phyloP scores from a whole-genome alignment of 1,139 yeast species.

The Yamadazyma kanchanaburiensis region DNA sequence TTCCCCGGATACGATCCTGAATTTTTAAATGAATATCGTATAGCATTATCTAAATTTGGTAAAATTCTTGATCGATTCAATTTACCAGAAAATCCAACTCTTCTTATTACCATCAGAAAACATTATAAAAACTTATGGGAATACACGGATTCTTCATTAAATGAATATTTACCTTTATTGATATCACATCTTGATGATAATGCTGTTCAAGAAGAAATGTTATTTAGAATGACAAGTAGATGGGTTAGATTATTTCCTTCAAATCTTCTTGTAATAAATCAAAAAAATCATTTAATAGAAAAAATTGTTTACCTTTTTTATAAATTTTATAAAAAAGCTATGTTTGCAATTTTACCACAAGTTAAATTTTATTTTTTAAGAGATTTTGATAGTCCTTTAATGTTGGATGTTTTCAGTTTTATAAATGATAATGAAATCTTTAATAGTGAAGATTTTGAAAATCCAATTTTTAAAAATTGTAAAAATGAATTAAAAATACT shows the following conservation, averaged over 20 bases:
- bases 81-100: slow-evolving; percentile 3
- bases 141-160: slow-evolving; percentile 24
- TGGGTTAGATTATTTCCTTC: slow-evolving; percentile 42
- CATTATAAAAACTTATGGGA: slow-evolving; percentile 23
- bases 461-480: slow-evolving; percentile 6
- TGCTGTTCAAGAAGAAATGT: slow-evolving; percentile 30
- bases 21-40: slow-evolving; percentile 28
- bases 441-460: slow-evolving; percentile 16
- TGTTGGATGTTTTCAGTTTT: slow-evolving; percentile 34
- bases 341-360: slow-evolving; percentile 40
- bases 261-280: slow-evolving; percentile 20
- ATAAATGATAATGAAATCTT: slow-evolving; percentile 27
- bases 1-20: slow-evolving; percentile 36
- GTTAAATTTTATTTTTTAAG: slow-evolving; percentile 38
- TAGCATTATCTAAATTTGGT: slow-evolving; percentile 22
- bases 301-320: slow-evolving; percentile 32
- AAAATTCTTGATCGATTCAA: slow-evolving; percentile 7
- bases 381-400: slow-evolving; percentile 43
- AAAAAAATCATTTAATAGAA: slow-evolving; percentile 27
- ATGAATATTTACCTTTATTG: slow-evolving; percentile 27
- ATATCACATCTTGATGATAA: slow-evolving; percentile 22
- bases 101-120: slow-evolving; percentile 14
- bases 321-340: slow-evolving; percentile 32
- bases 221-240: slow-evolving; percentile 34
- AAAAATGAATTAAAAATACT: slow-evolving; percentile 21